Conservation (phyloP, 257 asterid species). For the Striga asiatica region DNA sequence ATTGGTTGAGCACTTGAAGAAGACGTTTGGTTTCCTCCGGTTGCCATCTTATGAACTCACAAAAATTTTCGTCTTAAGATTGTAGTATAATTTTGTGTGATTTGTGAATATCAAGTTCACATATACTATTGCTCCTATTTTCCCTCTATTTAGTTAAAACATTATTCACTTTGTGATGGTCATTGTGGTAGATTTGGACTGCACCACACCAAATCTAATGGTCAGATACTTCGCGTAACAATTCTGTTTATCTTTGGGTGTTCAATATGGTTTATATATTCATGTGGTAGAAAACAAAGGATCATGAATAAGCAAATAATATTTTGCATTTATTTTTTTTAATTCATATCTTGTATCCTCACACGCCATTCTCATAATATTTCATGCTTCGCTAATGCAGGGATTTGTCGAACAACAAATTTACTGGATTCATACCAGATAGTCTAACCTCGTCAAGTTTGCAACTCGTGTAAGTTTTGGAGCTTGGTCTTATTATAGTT, state of each 20-base stretch:
- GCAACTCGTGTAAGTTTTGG: constrained; percentile 71
- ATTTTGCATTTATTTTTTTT: background rate
- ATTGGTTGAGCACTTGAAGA: too few relatives aligned
- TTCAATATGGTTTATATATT: background rate
- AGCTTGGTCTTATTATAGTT: background rate
- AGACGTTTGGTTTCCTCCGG: too few relatives aligned
- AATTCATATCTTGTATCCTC: background rate
- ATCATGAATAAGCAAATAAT: background rate
- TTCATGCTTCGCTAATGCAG: constrained; percentile 36
- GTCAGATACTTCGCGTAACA: background rate
- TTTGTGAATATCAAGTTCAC: too few relatives aligned
- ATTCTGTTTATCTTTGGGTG: background rate
- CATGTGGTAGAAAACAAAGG: background rate
- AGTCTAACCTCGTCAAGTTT: constrained; percentile 58
- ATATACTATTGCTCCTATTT: too few relatives aligned
- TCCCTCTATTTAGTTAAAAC: background rate
- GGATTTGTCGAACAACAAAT: constrained; percentile 74
- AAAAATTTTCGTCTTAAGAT: too few relatives aligned
- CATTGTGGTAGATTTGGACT: background rate
- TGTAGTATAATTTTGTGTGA: too few relatives aligned
- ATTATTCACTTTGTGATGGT: constrained; percentile 1
- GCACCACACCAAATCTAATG: background rate
- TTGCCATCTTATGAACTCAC: too few relatives aligned
- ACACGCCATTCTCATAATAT: background rate
- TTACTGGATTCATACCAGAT: constrained; percentile 74